Conservation (phyloP, 164 flowering plant species). For the Chimonanthus praecox region DNA sequence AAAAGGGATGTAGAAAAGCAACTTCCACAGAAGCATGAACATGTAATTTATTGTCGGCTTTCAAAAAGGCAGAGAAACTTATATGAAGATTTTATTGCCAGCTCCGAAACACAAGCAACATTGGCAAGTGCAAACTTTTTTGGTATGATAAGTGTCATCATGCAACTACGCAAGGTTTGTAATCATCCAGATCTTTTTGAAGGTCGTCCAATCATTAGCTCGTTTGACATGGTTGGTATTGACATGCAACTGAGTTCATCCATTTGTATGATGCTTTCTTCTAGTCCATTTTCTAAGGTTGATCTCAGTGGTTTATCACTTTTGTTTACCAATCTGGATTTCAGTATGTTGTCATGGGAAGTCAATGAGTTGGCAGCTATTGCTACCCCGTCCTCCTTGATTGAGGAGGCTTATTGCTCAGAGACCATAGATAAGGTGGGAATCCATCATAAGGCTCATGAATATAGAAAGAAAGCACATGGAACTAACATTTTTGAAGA, state of each 20-base stretch:
- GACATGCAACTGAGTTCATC: slow-evolving; percentile 68
- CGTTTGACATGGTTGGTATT: slow-evolving; percentile 88
- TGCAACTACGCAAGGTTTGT: slow-evolving; percentile 99
- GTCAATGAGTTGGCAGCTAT: slow-evolving; percentile 63
- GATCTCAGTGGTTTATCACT: slow-evolving; percentile 64
- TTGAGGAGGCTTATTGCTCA: slow-evolving; percentile 30
- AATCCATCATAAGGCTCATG: slow-evolving; percentile 6
- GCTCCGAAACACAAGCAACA: slow-evolving; percentile 97
- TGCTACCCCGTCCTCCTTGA: slow-evolving; percentile 61
- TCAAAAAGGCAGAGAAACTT: slow-evolving; percentile 95
- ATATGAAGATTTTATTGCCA: slow-evolving; percentile 98
- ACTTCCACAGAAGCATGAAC: slow-evolving; percentile 89
- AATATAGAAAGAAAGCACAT: slow-evolving; percentile 28
- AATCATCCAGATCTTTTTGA: slow-evolving; percentile 99
- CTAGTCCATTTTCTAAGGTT: slow-evolving; percentile 49
- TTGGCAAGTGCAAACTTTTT: slow-evolving; percentile 84
- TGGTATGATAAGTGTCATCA: slow-evolving; percentile 96
- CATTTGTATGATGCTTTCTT: slow-evolving; percentile 52
- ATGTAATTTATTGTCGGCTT: slow-evolving; percentile 88
- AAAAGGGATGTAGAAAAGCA: slow-evolving; percentile 99
- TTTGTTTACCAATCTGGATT: slow-evolving; percentile 79
- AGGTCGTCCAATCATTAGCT: slow-evolving; percentile 97
- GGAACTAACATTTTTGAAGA: slow-evolving; percentile 77
- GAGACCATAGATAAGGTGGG: slow-evolving; percentile 22
- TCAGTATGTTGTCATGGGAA: slow-evolving; percentile 90